A percentile compares a stretch with the other conserved stretches of the same genome.
These are phyloP conservation scores for Raphanus raphanistrum DNA, from an alignment of 345 rosid species.

Conservation along the genomic window DNA sequence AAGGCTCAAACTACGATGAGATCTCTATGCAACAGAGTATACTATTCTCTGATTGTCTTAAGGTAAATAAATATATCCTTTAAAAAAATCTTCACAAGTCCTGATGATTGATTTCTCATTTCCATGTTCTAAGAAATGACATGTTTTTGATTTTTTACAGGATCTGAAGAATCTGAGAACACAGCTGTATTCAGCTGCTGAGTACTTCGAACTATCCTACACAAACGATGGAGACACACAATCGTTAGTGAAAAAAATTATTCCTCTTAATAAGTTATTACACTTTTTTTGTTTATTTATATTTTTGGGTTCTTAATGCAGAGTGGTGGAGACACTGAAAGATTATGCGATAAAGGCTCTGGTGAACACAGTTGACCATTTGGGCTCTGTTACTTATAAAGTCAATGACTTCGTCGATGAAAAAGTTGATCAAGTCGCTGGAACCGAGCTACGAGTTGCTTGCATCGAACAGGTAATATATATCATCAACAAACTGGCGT, in stretches of 20 bases:
- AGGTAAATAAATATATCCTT: conserved; percentile 39
- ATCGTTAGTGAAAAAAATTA: conserved; percentile 48
- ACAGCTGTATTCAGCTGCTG: conserved; percentile 92
- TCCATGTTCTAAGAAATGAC: too few species aligned
- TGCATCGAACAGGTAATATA: conserved; percentile 75
- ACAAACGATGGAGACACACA: conserved; percentile 79
- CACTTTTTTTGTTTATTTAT: neutral
- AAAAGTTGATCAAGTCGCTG: conserved; percentile 81
- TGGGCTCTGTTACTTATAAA: conserved; percentile 88
- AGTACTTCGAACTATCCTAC: conserved; percentile 87
- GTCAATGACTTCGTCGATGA: conserved; percentile 81
- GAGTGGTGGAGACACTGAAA: conserved; percentile 88
- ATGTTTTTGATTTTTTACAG: conserved; percentile 34
- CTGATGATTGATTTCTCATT: neutral
- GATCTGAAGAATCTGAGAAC: conserved; percentile 84
- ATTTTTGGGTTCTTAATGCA: conserved; percentile 35
- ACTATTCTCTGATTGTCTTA: conserved; percentile 82
- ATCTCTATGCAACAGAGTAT: conserved; percentile 78
- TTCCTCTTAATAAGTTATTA: neutral
- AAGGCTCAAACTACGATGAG: conserved; percentile 76
- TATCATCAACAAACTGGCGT: too few species aligned
- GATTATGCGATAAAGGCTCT: conserved; percentile 90
- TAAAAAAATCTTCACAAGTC: neutral
- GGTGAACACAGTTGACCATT: conserved; percentile 93
- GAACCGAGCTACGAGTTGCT: conserved; percentile 73